phyloP scores from a whole-genome alignment of 805 yeast genomes.

The Metschnikowia sp. region DNA sequence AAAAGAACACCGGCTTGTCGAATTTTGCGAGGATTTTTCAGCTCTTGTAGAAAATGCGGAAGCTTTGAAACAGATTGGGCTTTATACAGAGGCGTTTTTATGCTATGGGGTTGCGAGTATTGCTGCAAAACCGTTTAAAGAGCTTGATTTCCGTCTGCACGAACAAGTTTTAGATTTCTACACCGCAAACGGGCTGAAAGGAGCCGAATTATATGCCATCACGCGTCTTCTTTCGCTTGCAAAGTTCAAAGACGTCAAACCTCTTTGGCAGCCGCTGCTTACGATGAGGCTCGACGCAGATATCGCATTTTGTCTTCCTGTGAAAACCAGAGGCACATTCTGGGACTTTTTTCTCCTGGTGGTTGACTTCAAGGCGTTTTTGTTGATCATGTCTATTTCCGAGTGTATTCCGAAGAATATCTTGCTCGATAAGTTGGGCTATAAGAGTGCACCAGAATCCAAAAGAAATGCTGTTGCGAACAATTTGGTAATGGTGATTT shows the following conservation, averaged over 20 bases:
- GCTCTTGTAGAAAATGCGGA: constrained; percentile 9
- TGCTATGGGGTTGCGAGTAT: constrained; percentile 25
- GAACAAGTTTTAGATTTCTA: constrained; percentile 23
- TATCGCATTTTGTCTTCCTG: constrained; percentile 12
- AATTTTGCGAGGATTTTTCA: constrained; percentile 24
- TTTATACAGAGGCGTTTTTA: constrained; percentile 17
- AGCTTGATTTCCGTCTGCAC: constrained; percentile 14
- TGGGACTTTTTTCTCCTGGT: constrained; percentile 22
- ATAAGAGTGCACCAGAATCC: constrained; percentile 10
- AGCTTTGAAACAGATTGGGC: background rate
- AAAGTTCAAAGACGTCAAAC: constrained; percentile 18
- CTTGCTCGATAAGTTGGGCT: constrained; percentile 28
- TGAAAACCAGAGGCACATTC: constrained; percentile 15
- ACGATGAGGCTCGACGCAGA: constrained; percentile 5
- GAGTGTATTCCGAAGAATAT: constrained; percentile 22
- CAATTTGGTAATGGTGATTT: constrained; percentile 22
- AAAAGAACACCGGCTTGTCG: constrained; percentile 24
- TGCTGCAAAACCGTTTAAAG: constrained; percentile 29
- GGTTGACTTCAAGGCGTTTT: constrained; percentile 31
- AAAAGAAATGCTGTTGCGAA: constrained; percentile 15
- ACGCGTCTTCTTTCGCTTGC: constrained; percentile 23
- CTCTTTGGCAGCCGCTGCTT: background rate
- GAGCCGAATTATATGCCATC: constrained; percentile 9
- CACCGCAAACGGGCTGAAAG: constrained; percentile 2
- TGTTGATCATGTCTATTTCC: constrained; percentile 26